phyloP scores from a whole-genome alignment of 495 filamentous ascomycete genomes.

The Polyplosphaeria fusca region DNA sequence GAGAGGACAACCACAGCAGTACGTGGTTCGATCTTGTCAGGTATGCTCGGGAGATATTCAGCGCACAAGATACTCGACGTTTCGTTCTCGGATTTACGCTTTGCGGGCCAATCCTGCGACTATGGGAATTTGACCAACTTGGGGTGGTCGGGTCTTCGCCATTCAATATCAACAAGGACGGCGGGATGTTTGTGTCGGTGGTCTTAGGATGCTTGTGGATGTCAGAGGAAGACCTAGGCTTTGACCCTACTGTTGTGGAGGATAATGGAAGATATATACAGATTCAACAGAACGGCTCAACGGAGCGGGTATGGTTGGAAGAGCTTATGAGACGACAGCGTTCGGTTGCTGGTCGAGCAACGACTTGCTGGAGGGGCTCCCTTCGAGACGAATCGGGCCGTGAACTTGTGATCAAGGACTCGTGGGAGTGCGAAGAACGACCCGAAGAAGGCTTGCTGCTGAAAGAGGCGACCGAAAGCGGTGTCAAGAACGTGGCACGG shows the following conservation, averaged over 20 bases:
- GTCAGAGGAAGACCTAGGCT: constrained; percentile 25
- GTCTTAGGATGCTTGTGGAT: constrained; percentile 25
- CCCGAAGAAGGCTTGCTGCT: constrained; percentile 35
- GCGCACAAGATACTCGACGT: constrained; percentile 20
- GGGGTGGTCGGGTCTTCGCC: constrained; percentile 18
- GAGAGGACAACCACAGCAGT: constrained; percentile 25
- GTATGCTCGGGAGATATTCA: constrained; percentile 28
- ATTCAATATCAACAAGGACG: constrained; percentile 28
- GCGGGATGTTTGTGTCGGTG: constrained; percentile 18
- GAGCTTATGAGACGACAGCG: constrained; percentile 17
- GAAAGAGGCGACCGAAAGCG: constrained; percentile 35
- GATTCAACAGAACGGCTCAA: constrained; percentile 19
- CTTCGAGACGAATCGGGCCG: neutral
- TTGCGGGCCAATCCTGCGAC: constrained; percentile 31
- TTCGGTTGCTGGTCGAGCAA: constrained; percentile 23
- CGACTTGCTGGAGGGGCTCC: constrained; percentile 25
- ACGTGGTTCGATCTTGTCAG: constrained; percentile 26
- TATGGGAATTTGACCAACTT: constrained; percentile 23
- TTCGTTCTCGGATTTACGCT: constrained; percentile 22
- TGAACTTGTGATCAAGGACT: constrained; percentile 35
- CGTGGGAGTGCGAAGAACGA: constrained; percentile 25
- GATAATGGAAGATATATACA: constrained; percentile 9
- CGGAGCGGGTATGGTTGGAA: constrained; percentile 15
- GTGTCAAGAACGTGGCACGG: constrained; percentile 38
- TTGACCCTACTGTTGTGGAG: constrained; percentile 20